Evolutionary conservation across 345 rosid species (phyloP).

Genomic region (Geranium brycei): DNA sequence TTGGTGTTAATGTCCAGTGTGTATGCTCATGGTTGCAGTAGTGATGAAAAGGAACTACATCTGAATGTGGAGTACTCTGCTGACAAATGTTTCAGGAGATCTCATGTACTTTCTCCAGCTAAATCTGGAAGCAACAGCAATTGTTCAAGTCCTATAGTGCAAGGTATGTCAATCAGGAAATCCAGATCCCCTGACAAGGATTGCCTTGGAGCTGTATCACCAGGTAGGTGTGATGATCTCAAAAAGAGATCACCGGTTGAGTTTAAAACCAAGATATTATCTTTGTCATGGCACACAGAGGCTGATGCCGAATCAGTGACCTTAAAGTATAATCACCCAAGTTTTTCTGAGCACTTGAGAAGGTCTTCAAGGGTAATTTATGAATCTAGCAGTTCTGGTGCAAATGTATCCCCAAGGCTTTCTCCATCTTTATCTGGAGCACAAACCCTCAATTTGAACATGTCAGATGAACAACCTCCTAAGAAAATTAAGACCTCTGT

Average conservation of each 20-base stretch:
- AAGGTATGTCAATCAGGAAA: neutral
- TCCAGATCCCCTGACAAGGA: constrained; percentile 6
- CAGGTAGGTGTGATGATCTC: neutral
- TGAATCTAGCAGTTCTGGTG: constrained; percentile 15
- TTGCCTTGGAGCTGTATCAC: constrained; percentile 1
- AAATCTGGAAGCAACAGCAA: constrained; percentile 8
- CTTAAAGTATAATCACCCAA: constrained; percentile 12
- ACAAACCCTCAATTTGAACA: constrained; percentile 4
- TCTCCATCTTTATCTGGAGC: constrained; percentile 1
- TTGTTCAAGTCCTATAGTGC: constrained; percentile 6
- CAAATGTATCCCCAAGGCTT: constrained; percentile 15
- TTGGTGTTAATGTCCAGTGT: too few relatives aligned
- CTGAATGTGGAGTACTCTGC: constrained; percentile 13
- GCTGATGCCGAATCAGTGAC: constrained; percentile 8
- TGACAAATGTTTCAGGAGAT: constrained; percentile 10
- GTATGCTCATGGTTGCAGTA: neutral
- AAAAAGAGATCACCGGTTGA: too few relatives aligned
- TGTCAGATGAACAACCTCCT: constrained; percentile 17
- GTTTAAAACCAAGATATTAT: constrained; percentile 6
- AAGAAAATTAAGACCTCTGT: constrained; percentile 19
- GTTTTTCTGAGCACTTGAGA: constrained; percentile 5
- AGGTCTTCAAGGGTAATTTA: constrained; percentile 18
- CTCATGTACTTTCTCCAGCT: constrained; percentile 17
- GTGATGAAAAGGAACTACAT: neutral
- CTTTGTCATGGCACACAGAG: too few relatives aligned